phyloP scores from a whole-genome alignment of 371 early-diverging fungal genomes.

The Lichtheimia ramosa region DNA sequence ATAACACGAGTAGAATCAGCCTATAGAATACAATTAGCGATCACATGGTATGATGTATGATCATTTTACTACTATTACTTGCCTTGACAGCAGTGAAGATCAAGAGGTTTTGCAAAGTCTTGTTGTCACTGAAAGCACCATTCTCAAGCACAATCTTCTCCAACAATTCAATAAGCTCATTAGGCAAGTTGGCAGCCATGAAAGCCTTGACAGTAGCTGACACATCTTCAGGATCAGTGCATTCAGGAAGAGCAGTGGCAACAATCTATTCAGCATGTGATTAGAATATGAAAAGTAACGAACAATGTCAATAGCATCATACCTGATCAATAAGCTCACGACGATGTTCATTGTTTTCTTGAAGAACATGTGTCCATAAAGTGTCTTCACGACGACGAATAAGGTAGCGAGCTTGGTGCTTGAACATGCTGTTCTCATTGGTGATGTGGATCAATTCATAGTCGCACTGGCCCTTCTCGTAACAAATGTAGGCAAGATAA shows the following conservation, averaged over 20 bases:
- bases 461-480: slow-evolving; percentile 94
- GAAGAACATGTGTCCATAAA: slow-evolving; percentile 86
- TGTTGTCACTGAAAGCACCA: slow-evolving; percentile 91
- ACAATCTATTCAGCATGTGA: slow-evolving; percentile 42
- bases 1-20: slow-evolving; percentile 89
- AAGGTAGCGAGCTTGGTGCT: slow-evolving; percentile 96
- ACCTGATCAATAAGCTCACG: slow-evolving; percentile 92
- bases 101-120: slow-evolving; percentile 95
- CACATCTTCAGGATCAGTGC: slow-evolving; percentile 95
- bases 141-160: slow-evolving; percentile 94
- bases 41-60: not conserved
- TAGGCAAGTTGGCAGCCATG: slow-evolving; percentile 94
- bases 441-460: slow-evolving; percentile 90
- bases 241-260: slow-evolving; percentile 89
- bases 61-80: slow-evolving; percentile 1
- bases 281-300: not conserved
- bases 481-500: slow-evolving; percentile 92
- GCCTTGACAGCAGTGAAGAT: slow-evolving; percentile 94
- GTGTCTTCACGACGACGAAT: slow-evolving; percentile 84
- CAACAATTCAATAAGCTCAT: slow-evolving; percentile 93
- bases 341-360: slow-evolving; percentile 79
- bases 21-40: slow-evolving; percentile 5
- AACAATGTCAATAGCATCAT: not conserved
- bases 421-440: slow-evolving; percentile 97
- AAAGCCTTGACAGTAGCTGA: slow-evolving; percentile 97